These are phyloP conservation scores for Ambrosiella cleistominuta DNA, from an alignment of 2,329 filamentous ascomycete genomes.

Conservation along the genomic window DNA sequence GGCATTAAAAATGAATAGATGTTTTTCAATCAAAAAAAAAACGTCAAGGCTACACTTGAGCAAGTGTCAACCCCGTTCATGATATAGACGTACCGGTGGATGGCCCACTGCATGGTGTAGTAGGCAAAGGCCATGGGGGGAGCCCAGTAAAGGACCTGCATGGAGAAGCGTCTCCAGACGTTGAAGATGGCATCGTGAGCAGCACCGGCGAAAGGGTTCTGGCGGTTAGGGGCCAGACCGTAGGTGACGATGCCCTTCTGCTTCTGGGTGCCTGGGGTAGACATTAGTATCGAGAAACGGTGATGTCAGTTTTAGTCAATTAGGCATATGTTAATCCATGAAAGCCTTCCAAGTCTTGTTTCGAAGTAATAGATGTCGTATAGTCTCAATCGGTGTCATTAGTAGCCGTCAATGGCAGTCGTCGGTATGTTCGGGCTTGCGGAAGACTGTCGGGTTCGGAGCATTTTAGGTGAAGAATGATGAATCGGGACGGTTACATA, in stretches of 20 bases:
- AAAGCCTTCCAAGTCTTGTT: neutral
- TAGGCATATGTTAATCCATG: too few relatives aligned
- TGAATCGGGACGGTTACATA: slow-evolving; percentile 4
- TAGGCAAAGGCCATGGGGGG: slow-evolving; percentile 67
- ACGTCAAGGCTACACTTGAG: too few relatives aligned
- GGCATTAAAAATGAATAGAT: too few relatives aligned
- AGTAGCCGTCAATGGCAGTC: neutral
- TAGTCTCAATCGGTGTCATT: neutral
- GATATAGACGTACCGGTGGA: slow-evolving; percentile 51
- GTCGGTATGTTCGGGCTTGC: neutral
- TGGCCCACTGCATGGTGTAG: slow-evolving; percentile 76
- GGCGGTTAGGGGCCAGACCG: slow-evolving; percentile 69
- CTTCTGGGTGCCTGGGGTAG: slow-evolving; percentile 32
- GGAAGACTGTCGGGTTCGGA: neutral
- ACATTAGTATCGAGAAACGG: neutral
- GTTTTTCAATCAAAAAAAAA: too few relatives aligned
- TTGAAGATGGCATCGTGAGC: slow-evolving; percentile 83
- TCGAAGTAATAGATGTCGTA: neutral
- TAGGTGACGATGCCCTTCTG: slow-evolving; percentile 53
- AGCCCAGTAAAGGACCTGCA: slow-evolving; percentile 77
- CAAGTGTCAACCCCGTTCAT: neutral
- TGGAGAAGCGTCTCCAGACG: slow-evolving; percentile 68
- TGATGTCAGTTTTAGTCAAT: neutral
- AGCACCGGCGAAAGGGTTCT: slow-evolving; percentile 67
- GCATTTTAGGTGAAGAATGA: neutral